phyloP scores from a whole-genome alignment of 306 rosid genomes.

The Cicer yamashitae region DNA sequence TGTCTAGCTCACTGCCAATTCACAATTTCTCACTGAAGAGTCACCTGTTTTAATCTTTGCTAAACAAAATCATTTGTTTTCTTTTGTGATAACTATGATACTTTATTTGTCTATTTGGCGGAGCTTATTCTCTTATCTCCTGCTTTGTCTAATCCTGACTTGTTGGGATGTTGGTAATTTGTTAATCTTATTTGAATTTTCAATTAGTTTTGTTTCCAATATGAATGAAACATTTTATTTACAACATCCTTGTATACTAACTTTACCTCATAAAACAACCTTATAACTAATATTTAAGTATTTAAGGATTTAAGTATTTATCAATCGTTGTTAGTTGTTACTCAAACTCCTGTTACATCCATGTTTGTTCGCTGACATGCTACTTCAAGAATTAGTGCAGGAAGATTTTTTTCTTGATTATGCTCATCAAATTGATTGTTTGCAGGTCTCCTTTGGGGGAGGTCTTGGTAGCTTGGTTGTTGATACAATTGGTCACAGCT shows the following conservation, averaged over 20 bases:
- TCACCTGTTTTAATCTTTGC: background rate
- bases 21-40: background rate
- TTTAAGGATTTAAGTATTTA: background rate
- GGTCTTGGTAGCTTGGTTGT: slow-evolving; percentile 81
- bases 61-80: background rate
- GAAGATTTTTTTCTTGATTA: background rate
- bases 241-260: background rate
- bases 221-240: background rate
- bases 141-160: slow-evolving; percentile 4
- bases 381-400: background rate
- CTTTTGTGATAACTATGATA: background rate
- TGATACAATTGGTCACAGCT: slow-evolving; percentile 86
- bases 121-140: background rate
- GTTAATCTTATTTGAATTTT: slow-evolving; percentile 17
- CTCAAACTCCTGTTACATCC: background rate
- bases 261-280: background rate
- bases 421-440: slow-evolving; percentile 34
- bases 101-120: background rate
- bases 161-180: slow-evolving; percentile 10
- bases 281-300: background rate
- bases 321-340: slow-evolving; percentile 25
- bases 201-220: background rate
- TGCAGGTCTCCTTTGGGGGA: slow-evolving; percentile 78
- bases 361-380: slow-evolving; percentile 14
- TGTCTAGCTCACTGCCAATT: no score